phyloP scores from a whole-genome alignment of 2,329 filamentous ascomycete genomes.

The Tympanopsis confertula region DNA sequence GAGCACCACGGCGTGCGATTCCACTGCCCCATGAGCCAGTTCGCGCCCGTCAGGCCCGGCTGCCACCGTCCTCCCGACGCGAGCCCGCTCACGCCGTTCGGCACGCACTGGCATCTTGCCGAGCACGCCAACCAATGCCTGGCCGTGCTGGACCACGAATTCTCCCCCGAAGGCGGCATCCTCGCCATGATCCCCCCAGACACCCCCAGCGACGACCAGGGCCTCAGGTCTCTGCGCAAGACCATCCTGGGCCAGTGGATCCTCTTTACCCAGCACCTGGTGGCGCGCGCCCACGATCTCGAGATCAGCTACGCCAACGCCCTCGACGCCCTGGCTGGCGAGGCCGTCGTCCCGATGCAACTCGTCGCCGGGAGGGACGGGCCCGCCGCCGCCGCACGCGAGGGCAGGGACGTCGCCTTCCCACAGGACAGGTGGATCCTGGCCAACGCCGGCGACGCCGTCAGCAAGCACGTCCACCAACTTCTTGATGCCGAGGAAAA shows the following conservation, averaged over 20 bases:
- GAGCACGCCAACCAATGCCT: constrained; percentile 48
- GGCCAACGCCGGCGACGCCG: constrained; percentile 39
- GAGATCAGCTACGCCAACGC: constrained; percentile 39
- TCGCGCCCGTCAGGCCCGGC: constrained; percentile 5
- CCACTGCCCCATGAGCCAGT: constrained; percentile 30
- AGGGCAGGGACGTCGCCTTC: constrained; percentile 37
- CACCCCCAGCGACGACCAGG: constrained; percentile 9
- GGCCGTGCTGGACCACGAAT: constrained; percentile 48
- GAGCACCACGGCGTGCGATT: constrained; percentile 27
- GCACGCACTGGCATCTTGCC: constrained; percentile 34
- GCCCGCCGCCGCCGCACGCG: neutral
- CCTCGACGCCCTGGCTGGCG: constrained; percentile 34
- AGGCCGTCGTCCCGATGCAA: constrained; percentile 36
- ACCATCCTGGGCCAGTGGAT: constrained; percentile 46
- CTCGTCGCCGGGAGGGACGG: constrained; percentile 25
- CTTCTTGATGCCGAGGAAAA: constrained; percentile 33
- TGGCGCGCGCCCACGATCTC: constrained; percentile 42
- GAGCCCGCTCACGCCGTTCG: constrained; percentile 21
- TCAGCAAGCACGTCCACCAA: constrained; percentile 31
- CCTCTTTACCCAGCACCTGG: constrained; percentile 37
- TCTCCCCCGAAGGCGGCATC: constrained; percentile 39
- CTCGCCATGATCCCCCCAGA: constrained; percentile 37
- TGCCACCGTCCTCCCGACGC: no score
- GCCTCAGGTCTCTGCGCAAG: constrained; percentile 28
- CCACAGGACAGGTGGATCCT: constrained; percentile 45